phyloP scores from a whole-genome alignment of 2,329 filamentous ascomycete genomes.

The Aschersonia sp. region DNA sequence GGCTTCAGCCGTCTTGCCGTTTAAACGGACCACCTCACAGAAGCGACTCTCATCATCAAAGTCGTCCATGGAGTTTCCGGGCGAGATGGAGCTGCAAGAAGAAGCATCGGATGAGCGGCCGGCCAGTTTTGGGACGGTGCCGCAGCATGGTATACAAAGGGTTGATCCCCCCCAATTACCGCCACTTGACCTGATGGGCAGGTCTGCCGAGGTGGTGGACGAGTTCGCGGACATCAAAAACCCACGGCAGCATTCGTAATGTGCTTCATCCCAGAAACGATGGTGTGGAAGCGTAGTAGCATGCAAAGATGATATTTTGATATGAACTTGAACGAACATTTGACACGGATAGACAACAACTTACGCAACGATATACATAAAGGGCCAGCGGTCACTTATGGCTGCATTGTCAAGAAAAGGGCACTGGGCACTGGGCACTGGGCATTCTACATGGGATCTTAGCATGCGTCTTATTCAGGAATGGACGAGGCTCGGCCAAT shows the following conservation, averaged over 20 bases:
- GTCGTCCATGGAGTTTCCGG: conserved; percentile 33
- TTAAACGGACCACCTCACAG: conserved; percentile 40
- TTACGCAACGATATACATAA: too few relatives aligned
- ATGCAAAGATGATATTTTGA: too few relatives aligned
- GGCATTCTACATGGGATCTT: too few relatives aligned
- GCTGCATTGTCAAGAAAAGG: too few relatives aligned
- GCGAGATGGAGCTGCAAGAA: conserved; percentile 25
- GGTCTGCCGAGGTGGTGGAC: conserved; percentile 42
- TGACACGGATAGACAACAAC: too few relatives aligned
- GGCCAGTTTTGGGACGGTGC: conserved; percentile 41
- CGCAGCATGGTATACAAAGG: conserved; percentile 40
- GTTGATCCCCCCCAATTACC: conserved; percentile 30
- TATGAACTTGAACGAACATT: too few relatives aligned
- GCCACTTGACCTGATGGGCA: conserved; percentile 32
- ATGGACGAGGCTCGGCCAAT: too few relatives aligned
- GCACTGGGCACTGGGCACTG: too few relatives aligned
- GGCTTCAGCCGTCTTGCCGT: conserved; percentile 28
- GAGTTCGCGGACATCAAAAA: conserved; percentile 9
- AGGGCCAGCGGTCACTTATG: too few relatives aligned
- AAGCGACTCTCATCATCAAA: conserved; percentile 35
- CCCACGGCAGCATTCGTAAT: neutral
- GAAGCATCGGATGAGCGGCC: conserved; percentile 28
- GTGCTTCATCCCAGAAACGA: neutral
- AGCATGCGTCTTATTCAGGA: too few relatives aligned
- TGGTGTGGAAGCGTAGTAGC: too few relatives aligned